Percentiles rank a stretch among this genome's conserved stretches.
phyloP scores from a whole-genome alignment of 1,139 yeast species.

The Arxiozyma bovina region DNA sequence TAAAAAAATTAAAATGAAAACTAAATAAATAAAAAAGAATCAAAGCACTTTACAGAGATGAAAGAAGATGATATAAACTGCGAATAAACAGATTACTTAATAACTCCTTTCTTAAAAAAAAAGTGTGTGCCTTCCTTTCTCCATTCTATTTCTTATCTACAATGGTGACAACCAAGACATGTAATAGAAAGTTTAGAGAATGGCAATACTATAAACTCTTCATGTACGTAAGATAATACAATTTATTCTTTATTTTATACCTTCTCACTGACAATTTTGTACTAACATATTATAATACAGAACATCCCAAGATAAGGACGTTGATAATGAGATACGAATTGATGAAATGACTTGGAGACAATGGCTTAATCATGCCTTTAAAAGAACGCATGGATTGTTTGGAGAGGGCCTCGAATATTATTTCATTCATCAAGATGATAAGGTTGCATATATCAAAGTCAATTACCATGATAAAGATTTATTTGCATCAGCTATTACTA shows the following conservation, averaged over 20 bases:
- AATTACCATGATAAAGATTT: constrained; percentile 24
- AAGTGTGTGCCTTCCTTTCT: background rate
- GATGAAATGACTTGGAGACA: constrained; percentile 35
- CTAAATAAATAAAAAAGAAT: too few relatives aligned
- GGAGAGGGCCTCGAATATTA: constrained; percentile 33
- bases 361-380: constrained; percentile 29
- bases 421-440: constrained; percentile 22
- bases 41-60: too few relatives aligned
- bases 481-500: constrained; percentile 28
- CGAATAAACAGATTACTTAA: too few relatives aligned
- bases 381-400: constrained; percentile 33
- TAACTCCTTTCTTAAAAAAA: too few relatives aligned
- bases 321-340: constrained; percentile 17
- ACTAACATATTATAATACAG: constrained; percentile 8
- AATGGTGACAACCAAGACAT: background rate
- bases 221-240: constrained; percentile 15
- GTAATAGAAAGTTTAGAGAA: constrained; percentile 10
- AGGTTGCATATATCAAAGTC: constrained; percentile 23
- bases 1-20: too few relatives aligned
- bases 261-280: background rate
- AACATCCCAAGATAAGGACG: constrained; percentile 17
- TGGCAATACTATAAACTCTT: constrained; percentile 24
- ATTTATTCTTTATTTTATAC: background rate
- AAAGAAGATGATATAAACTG: too few relatives aligned
- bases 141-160: background rate